These are phyloP conservation scores for Parietichytrium sp. DNA, from an alignment of 108 stramenopile genomes.

Conservation along the genomic window DNA sequence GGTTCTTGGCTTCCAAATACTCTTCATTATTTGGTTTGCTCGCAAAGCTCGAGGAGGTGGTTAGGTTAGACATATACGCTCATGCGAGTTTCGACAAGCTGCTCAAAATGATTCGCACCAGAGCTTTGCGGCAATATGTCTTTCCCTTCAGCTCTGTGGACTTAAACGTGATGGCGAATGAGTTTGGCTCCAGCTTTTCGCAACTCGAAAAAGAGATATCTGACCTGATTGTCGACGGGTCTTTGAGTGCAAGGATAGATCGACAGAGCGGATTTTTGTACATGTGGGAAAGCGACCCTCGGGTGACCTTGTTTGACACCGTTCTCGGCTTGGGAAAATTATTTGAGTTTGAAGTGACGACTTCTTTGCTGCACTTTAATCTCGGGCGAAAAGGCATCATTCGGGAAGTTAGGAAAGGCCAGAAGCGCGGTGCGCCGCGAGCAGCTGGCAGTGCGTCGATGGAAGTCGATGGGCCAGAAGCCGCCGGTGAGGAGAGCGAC, in stretches of 20 bases:
- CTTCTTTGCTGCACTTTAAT: background rate
- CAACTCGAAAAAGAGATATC: background rate
- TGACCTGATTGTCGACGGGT: background rate
- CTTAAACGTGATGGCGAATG: conserved; percentile 27
- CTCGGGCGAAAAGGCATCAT: background rate
- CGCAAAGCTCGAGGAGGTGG: background rate
- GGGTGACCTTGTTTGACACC: background rate
- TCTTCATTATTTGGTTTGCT: background rate
- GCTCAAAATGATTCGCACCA: background rate
- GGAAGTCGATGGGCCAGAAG: background rate
- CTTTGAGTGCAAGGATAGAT: background rate
- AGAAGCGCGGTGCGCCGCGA: background rate
- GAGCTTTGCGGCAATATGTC: conserved; percentile 13
- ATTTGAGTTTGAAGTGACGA: background rate
- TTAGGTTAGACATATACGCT: background rate
- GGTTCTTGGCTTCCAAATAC: background rate
- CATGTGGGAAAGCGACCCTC: background rate
- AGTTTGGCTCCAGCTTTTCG: background rate
- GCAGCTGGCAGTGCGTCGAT: background rate
- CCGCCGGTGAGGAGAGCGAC: background rate
- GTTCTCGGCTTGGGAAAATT: background rate
- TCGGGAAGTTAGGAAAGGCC: no score
- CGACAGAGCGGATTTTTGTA: background rate
- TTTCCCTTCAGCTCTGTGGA: background rate
- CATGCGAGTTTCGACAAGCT: background rate